Conservation (phyloP, 495 filamentous ascomycete genomes). For the Neurospora sp. region DNA sequence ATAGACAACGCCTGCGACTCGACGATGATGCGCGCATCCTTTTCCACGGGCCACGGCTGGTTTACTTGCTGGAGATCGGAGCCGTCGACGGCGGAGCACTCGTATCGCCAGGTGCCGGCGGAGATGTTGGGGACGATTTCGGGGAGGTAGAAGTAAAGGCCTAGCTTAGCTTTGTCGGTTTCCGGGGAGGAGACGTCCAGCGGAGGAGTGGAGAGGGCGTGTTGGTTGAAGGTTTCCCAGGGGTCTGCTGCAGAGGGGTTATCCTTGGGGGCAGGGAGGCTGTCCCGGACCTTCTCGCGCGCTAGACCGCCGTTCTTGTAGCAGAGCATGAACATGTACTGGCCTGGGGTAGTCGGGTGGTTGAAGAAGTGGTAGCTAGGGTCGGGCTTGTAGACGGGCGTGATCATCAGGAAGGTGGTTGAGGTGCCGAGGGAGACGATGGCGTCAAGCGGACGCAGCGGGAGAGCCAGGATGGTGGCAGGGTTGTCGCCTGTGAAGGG, state of each 20-base stretch:
- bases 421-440: slow-evolving; percentile 92
- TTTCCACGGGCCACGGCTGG: slow-evolving; percentile 30
- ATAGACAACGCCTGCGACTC: slow-evolving; percentile 89
- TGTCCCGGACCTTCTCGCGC: slow-evolving; percentile 77
- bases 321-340: slow-evolving; percentile 99
- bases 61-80: slow-evolving; percentile 35
- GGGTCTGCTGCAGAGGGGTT: slow-evolving; percentile 27
- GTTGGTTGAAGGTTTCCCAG: slow-evolving; percentile 72
- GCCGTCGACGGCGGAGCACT: slow-evolving; percentile 43
- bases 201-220: slow-evolving; percentile 51
- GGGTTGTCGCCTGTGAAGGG: slow-evolving; percentile 96
- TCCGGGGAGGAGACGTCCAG: slow-evolving; percentile 44
- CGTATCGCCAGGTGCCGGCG: slow-evolving; percentile 77
- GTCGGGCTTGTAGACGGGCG: slow-evolving; percentile 78
- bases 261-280: slow-evolving; percentile 29
- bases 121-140: slow-evolving; percentile 90
- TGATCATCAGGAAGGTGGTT: slow-evolving; percentile 95
- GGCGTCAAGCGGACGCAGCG: slow-evolving; percentile 74
- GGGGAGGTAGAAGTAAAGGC: slow-evolving; percentile 85
- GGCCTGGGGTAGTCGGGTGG: slow-evolving; percentile 68
- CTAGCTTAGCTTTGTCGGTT: slow-evolving; percentile 61
- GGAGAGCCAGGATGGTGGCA: slow-evolving; percentile 83
- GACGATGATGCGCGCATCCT: slow-evolving; percentile 80
- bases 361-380: slow-evolving; percentile 85
- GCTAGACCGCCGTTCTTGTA: slow-evolving; percentile 97